Percentiles rank a stretch among this genome's conserved stretches.
These are phyloP conservation scores for Apiospora koreana DNA, from an alignment of 2,329 filamentous ascomycete genomes.

Conservation along the genomic window DNA sequence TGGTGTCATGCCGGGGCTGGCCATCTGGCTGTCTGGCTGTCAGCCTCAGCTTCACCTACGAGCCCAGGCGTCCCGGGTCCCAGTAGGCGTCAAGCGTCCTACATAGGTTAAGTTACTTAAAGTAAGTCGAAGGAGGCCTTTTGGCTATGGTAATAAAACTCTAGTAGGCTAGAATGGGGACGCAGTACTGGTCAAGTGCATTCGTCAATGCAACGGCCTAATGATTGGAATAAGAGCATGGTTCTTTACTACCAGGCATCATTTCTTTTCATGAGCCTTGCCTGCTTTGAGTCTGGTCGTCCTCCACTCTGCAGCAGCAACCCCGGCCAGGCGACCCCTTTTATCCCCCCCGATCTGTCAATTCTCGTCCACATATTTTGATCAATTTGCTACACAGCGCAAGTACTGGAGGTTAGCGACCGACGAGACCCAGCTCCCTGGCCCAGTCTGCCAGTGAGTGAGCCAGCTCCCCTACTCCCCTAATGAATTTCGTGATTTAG, in stretches of 20 bases:
- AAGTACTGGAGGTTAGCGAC: slow-evolving; percentile 1
- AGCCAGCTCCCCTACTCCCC: too few relatives aligned
- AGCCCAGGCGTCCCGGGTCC: background rate
- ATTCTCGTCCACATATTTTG: background rate
- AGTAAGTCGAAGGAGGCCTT: background rate
- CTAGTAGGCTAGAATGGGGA: background rate
- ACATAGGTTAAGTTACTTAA: too few relatives aligned
- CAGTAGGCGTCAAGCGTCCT: too few relatives aligned
- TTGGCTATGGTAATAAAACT: background rate
- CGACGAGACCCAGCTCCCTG: background rate
- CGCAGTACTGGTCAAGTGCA: background rate
- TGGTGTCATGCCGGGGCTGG: background rate
- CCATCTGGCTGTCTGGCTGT: background rate
- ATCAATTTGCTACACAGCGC: background rate
- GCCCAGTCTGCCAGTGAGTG: too few relatives aligned
- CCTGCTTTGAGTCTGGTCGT: background rate
- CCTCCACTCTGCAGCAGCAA: slow-evolving; percentile 5
- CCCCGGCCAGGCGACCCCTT: slow-evolving; percentile 1
- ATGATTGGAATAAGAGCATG: background rate
- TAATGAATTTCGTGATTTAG: slow-evolving; percentile 4
- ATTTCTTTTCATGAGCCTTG: slow-evolving; percentile 6
- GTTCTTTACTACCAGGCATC: background rate
- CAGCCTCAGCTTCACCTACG: background rate
- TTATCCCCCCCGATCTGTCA: slow-evolving; percentile 5
- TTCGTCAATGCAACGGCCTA: background rate